Conservation (phyloP, 805 yeast genomes). For the Priceomyces carsonii region DNA sequence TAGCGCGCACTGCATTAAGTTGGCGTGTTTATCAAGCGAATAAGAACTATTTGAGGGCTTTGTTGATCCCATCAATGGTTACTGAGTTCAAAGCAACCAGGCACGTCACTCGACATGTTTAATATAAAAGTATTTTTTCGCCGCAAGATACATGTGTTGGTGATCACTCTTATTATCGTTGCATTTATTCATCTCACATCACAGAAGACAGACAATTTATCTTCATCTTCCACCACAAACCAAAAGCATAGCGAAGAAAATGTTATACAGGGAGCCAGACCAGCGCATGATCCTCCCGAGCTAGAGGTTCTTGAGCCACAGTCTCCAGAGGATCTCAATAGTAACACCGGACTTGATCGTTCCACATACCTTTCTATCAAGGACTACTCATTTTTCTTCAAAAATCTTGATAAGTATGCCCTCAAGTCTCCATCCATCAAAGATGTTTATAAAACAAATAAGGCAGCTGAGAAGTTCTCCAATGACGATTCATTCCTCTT, state of each 20-base stretch:
- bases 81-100: no score
- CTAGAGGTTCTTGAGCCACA: constrained; percentile 1
- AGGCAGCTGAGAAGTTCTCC: constrained; percentile 46
- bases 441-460: constrained; percentile 38
- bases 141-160: not conserved
- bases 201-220: no score
- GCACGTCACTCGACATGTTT: not conserved
- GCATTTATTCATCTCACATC: not conserved
- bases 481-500: constrained; percentile 42
- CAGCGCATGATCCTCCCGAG: constrained; percentile 4
- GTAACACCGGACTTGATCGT: no score
- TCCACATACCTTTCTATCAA: constrained; percentile 7
- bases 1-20: no score
- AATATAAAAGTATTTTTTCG: not conserved
- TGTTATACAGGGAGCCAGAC: no score
- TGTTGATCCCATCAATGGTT: no score
- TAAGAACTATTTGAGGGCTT: no score
- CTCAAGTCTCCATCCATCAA: constrained; percentile 44
- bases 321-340: not conserved
- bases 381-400: constrained; percentile 34
- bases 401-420: constrained; percentile 29
- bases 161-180: not conserved
- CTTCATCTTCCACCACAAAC: no score
- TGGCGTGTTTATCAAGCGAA: no score
- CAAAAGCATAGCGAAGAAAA: no score